phyloP scores from a whole-genome alignment of 768 basidiomycete species.

The Amanita molliuscula region DNA sequence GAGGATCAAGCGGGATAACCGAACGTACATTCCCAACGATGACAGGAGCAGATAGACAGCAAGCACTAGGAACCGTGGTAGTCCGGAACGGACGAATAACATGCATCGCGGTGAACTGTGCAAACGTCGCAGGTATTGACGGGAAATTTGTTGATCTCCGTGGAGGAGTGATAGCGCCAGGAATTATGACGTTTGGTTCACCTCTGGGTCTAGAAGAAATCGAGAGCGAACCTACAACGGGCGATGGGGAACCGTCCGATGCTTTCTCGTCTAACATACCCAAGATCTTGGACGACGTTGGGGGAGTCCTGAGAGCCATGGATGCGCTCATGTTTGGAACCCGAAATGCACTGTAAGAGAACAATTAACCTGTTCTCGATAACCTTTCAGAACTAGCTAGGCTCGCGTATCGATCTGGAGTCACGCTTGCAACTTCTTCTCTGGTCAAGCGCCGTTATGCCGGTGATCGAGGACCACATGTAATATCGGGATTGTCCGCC shows the following conservation, averaged over 20 bases:
- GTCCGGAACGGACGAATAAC: conserved; percentile 41
- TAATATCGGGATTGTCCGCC: conserved; percentile 53
- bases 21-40: conserved; percentile 19
- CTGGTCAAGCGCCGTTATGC: conserved; percentile 32
- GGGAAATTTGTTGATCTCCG: conserved; percentile 44
- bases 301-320: conserved; percentile 50
- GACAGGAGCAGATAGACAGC: conserved; percentile 10
- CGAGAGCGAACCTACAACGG: conserved; percentile 53
- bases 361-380: conserved; percentile 1
- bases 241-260: conserved; percentile 49
- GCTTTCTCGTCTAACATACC: conserved; percentile 36
- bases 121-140: conserved; percentile 10
- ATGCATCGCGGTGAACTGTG: conserved; percentile 35
- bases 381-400: conserved; percentile 20
- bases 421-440: conserved; percentile 49
- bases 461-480: conserved; percentile 23
- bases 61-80: conserved; percentile 23
- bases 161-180: conserved; percentile 60
- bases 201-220: conserved; percentile 73
- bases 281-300: conserved; percentile 34
- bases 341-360: conserved; percentile 59
- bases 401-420: conserved; percentile 55
- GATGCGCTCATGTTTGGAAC: conserved; percentile 68
- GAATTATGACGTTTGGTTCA: conserved; percentile 58
- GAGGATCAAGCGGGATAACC: conserved; percentile 19